Evolutionary conservation across 441 rosid species (phyloP).

Genomic region (Gossypium trilobum): DNA sequence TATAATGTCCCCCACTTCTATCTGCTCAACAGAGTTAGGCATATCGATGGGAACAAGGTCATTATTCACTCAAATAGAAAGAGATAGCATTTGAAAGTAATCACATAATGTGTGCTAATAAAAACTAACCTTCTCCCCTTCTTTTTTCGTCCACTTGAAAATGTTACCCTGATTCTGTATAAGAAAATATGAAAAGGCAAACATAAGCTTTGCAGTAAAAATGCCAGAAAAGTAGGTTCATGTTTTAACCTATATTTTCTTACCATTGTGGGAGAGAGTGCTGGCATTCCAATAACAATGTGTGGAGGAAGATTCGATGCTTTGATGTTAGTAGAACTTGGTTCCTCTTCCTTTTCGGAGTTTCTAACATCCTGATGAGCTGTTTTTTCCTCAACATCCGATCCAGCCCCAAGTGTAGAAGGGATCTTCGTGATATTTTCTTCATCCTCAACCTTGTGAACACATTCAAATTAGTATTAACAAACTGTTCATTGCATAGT

Average conservation of each 20-base stretch:
- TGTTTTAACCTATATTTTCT: slow-evolving; percentile 16
- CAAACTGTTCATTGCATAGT: slow-evolving; percentile 8
- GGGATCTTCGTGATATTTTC: slow-evolving; percentile 63
- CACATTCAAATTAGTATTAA: slow-evolving; percentile 26
- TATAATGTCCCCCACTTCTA: slow-evolving; percentile 86
- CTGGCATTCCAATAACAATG: slow-evolving; percentile 81
- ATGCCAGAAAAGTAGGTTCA: slow-evolving; percentile 15
- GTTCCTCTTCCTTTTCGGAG: slow-evolving; percentile 33
- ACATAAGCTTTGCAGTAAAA: slow-evolving; percentile 15
- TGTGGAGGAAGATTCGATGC: slow-evolving; percentile 70
- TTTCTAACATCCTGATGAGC: slow-evolving; percentile 29
- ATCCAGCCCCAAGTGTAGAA: slow-evolving; percentile 35
- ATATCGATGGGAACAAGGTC: slow-evolving; percentile 16
- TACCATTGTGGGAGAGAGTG: slow-evolving; percentile 98
- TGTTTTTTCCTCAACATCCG: slow-evolving; percentile 40
- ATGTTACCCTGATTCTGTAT: slow-evolving; percentile 83
- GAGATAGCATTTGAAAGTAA: slow-evolving; percentile 4
- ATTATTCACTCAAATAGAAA: background rate
- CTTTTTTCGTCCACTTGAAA: slow-evolving; percentile 78
- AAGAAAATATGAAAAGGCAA: slow-evolving; percentile 23
- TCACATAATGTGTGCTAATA: background rate
- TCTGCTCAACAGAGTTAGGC: slow-evolving; percentile 40
- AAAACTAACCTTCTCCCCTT: slow-evolving; percentile 84
- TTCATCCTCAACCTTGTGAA: slow-evolving; percentile 74
- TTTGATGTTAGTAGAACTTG: slow-evolving; percentile 31